These are phyloP conservation scores for Capsicum pubescens DNA, from an alignment of 257 asterid species.

Conservation along the genomic window DNA sequence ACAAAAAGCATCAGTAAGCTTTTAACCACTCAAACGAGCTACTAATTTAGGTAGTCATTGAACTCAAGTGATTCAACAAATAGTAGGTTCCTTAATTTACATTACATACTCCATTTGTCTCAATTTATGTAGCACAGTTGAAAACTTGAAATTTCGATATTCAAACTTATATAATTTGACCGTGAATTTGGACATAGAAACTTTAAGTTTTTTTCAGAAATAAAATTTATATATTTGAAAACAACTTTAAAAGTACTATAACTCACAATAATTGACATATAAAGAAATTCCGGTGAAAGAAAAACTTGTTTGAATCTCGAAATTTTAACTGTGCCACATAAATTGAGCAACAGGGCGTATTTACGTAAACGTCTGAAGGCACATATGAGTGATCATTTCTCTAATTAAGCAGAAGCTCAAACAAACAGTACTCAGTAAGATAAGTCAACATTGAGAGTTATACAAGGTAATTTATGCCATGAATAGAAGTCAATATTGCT, in stretches of 20 bases:
- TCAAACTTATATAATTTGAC: not conserved
- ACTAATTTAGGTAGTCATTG: not conserved
- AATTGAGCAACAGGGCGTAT: not conserved
- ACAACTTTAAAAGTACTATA: not conserved
- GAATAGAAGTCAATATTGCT: not conserved
- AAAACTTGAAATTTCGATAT: not conserved
- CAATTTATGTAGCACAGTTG: not conserved
- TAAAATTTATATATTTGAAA: not conserved
- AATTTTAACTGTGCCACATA: not conserved
- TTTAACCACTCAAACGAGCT: not conserved
- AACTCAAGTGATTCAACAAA: not conserved
- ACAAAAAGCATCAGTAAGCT: not conserved
- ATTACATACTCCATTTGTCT: not conserved
- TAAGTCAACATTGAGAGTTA: not conserved
- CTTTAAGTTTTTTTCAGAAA: not conserved
- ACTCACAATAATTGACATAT: not conserved
- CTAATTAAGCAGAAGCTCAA: constrained; percentile 11
- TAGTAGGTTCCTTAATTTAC: not conserved
- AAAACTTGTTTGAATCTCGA: not conserved
- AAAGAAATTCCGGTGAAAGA: not conserved
- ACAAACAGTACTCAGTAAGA: not conserved
- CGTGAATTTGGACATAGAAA: not conserved
- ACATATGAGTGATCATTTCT: not conserved
- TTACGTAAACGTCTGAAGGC: not conserved
- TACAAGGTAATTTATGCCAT: not conserved